Base-by-base conservation (phyloP, 495 filamentous ascomycete genomes). In the Friedmanniomyces simplex region DNA sequence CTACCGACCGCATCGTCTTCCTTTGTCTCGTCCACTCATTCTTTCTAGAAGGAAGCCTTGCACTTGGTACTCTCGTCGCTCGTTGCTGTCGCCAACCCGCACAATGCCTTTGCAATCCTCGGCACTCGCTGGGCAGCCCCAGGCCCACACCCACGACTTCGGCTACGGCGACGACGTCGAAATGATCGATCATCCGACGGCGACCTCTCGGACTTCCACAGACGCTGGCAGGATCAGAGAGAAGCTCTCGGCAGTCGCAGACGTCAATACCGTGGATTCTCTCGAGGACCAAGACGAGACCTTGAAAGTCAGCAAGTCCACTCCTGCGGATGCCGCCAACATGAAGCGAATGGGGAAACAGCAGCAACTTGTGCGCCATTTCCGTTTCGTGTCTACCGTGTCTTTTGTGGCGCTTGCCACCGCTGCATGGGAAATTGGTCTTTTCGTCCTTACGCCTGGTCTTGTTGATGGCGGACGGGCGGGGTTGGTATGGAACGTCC, bases 401-500 rank as follows among this genome's bases (percentile, higher is more conserved):
- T 55, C 52, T 6, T 55, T 55, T 37, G 52, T 55, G 22, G 52
- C 52, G 6, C 11, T 55, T 16, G 37, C 52, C 2, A 55, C 52
- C 1, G 52, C 52, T 18, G 21, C 52, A 6, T 55, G 52, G 52
- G 52, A 55, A 37, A 47, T 55, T 21, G 52, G 52, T 1, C 37
- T 55, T n/a, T 55, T 55, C 39, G 21, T 55, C 22, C 37, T 47
- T 25, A 28, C 52, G 16, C 52, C 37, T 7, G 52, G 14, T 16
- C 25, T 55, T 1, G 20, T 32, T 22, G 52, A 55, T 22, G 52
- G 52, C 37, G 52, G 52, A 6, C 42, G 52, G 25, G 52, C 52
- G 2, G 52, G 52, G 1, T 34, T 55, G 18, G 24, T 55, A 12
- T 55, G 52, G 52, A 46, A 25, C 25, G 36, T 46, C 22, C 20